These are phyloP conservation scores for Cystobasidium onofrii DNA, from an alignment of 768 basidiomycete species.

Conservation along the genomic window DNA sequence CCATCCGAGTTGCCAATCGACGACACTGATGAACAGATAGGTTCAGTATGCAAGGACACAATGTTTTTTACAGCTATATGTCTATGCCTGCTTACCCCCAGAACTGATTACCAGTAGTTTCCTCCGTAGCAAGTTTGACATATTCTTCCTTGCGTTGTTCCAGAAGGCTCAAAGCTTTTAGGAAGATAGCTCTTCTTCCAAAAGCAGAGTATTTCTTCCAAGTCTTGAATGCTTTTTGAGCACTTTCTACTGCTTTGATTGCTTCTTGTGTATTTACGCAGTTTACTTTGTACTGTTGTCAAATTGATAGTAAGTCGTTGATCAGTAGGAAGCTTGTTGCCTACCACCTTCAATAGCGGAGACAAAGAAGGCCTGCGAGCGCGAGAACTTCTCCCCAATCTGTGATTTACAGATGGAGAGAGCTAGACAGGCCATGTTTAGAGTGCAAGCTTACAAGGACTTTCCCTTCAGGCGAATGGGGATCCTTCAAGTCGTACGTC, in stretches of 20 bases:
- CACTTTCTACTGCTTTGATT: slow-evolving; percentile 3
- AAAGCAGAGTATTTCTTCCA: slow-evolving; percentile 18
- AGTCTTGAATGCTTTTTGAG: slow-evolving; percentile 24
- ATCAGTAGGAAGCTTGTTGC: too few relatives aligned
- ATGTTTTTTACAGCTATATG: neutral
- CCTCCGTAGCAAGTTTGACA: slow-evolving; percentile 8
- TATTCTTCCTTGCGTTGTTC: slow-evolving; percentile 23
- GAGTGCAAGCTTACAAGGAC: slow-evolving; percentile 1
- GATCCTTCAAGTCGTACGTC: slow-evolving; percentile 28
- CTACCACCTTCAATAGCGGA: too few relatives aligned
- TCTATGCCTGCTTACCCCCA: slow-evolving; percentile 1
- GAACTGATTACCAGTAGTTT: slow-evolving; percentile 21
- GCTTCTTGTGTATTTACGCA: slow-evolving; percentile 4
- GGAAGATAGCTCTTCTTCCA: slow-evolving; percentile 17
- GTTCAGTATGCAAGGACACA: neutral
- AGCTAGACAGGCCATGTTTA: neutral
- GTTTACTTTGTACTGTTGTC: slow-evolving; percentile 25
- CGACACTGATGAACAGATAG: slow-evolving; percentile 16
- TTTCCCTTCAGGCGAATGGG: slow-evolving; percentile 13
- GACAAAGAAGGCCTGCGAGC: too few relatives aligned
- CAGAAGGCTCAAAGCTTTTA: slow-evolving; percentile 4
- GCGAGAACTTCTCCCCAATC: too few relatives aligned
- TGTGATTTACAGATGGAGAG: too few relatives aligned
- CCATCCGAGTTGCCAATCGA: slow-evolving; percentile 21
- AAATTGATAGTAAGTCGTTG: too few relatives aligned